Evolutionary conservation across 1,284 basidiomycete genomes (phyloP), one percentile per base, ranked within the genome.

Genomic region (Hortiboletus rubellus): DNA sequence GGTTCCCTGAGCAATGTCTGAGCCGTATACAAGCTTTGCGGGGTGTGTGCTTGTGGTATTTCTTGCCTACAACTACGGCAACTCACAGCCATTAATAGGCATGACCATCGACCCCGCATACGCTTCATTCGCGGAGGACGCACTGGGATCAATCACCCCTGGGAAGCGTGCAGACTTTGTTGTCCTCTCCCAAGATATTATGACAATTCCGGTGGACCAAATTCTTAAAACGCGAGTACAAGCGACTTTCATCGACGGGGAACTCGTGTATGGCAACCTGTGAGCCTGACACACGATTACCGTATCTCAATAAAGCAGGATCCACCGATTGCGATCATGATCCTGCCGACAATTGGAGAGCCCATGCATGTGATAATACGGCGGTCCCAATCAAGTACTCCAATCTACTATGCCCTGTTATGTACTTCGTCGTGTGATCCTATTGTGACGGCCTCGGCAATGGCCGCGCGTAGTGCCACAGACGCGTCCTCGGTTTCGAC

Each of bases 81-180:
- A 46, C 64, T 67, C 37, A 64, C 18, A 14, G 10, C 5, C 15
- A 12, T 33, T 33, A 42, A 51, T 60, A 81, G 80, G 87, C 12
- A 85, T 90, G 77, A 91, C 89, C 1, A 82, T 91, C 41, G 88
- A 92, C 63, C 82, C 91, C 3, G 92, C 94, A 0, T 94, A 89
- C 69, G 93, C 94, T 11, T 90, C 91, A 0, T 95, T 96, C 74
- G 86, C 86, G 1, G 91, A 94, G 63, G 72, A 82, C 44, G 74
- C 70, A 10, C 79, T 92, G 0, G 92, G 89, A 30, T 91, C 87
- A 3, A 79, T 96, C 42, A 80, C 82, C 34, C 71, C 79, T 4
- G 92, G 92, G n/a, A 94, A 92, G 67, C 78, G 82, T 38, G 94
- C 92, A 18, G 94, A 97, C 71, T 91, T 89, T 60, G 86, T 91